Conservation (phyloP, 2,329 filamentous ascomycete species). For the Neonectria hederae region DNA sequence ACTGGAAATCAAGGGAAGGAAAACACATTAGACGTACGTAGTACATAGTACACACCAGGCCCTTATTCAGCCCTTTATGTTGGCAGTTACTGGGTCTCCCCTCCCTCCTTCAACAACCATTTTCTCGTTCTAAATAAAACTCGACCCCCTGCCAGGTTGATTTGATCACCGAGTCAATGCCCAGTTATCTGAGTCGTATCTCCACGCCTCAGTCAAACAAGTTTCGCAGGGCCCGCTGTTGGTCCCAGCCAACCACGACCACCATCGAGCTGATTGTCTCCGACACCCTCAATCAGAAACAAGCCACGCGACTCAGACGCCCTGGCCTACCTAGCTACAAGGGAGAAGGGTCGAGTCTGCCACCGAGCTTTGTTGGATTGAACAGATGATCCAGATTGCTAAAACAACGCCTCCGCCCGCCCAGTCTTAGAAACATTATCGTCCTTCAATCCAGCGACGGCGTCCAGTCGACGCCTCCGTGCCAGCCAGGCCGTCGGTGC, state of each 20-base stretch:
- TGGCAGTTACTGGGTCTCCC: not conserved
- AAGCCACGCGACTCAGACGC: not conserved
- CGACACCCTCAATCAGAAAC: not conserved
- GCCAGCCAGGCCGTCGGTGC: not conserved
- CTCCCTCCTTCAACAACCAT: not conserved
- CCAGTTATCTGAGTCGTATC: not conserved
- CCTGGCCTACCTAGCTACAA: not conserved
- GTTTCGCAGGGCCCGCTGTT: not conserved
- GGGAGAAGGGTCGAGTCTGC: not conserved
- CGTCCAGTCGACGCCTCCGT: not conserved
- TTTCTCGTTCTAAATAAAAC: conserved; percentile 11
- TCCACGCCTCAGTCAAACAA: not conserved
- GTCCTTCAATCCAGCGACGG: not conserved
- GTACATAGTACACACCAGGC: not conserved
- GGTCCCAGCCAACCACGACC: not conserved
- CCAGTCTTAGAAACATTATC: not conserved
- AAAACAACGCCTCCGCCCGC: not conserved
- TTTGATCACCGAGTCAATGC: not conserved
- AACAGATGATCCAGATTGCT: not conserved
- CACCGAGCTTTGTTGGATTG: not conserved
- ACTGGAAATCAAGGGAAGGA: not conserved
- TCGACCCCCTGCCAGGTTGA: not conserved
- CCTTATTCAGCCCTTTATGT: not conserved
- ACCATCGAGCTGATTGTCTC: not conserved
- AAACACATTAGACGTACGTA: not conserved